Evolutionary conservation across 2,329 filamentous ascomycete genomes (phyloP), one percentile per base, ranked within the genome.

Genomic region (Talaromyces sp.): DNA sequence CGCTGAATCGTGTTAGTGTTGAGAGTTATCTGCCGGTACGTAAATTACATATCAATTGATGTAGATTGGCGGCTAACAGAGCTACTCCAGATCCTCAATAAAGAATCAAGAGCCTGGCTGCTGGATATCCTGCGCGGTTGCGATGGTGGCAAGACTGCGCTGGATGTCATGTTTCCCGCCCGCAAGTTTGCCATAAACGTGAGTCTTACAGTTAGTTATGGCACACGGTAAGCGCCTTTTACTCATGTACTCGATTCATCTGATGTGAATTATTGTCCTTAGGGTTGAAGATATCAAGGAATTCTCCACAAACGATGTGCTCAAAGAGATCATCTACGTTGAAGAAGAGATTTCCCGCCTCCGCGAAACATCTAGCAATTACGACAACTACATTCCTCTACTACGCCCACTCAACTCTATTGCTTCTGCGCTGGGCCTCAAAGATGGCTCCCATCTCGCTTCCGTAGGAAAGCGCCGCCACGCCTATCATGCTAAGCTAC

Each of bases 311-410:
- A 18, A 42, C 28, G 47, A 59, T 33, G n/a, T 50, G 7, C 57
- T 59, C 47, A 52, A 59, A 12, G 57, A 59, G 57, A 61, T 64
- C 51, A 57, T 61, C 33, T 47, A 63, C 31, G 61, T 64, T 12
- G 63, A 64, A 57, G 27, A 40, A 12, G 55, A 57, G 50, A 63
- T 64, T 31, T 59, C 56, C 18, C 42, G 33, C 7, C 55, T 63
- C 9, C 61, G 63, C 23, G 42, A 36, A 23, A 63, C 61, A 8
- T 56, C 61, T 6, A 57, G 57, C 18, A 63, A 63, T 52, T 42
- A 55, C 7, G 36, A 28, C 7, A 58, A 64, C 57, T 64, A 64
- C 31, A 61, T 64, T 27, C 63, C 63, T 8, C 54, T 64, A 1
- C 55, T 64, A 23, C 61, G 63, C 23, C 30, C 51, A 2, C 10